Conservation (phyloP, 148 eudicot genomes). For the Silene latifolia region DNA sequence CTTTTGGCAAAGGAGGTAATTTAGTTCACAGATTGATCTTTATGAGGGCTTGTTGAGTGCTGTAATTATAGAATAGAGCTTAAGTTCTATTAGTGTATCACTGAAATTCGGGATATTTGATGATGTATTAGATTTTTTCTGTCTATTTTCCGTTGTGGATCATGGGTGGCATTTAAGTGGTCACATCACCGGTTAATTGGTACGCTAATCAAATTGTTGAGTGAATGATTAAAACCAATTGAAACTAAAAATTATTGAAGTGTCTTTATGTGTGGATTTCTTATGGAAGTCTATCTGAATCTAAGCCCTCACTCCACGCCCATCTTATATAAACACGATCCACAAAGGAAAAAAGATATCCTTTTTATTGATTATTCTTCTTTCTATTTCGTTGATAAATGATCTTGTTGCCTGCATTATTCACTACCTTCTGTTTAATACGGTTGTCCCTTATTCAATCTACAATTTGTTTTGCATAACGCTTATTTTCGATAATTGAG, state of each 20-base stretch:
- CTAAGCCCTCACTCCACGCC: too few species aligned
- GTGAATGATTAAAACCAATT: not conserved
- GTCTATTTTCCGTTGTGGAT: not conserved
- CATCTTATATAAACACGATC: too few species aligned
- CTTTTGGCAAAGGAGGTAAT: conserved; percentile 88
- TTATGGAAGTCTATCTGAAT: not conserved
- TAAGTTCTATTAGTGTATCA: not conserved
- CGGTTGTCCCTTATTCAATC: too few species aligned
- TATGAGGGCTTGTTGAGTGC: not conserved
- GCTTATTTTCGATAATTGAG: too few species aligned
- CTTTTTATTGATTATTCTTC: not conserved
- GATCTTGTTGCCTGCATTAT: not conserved
- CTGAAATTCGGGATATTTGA: not conserved
- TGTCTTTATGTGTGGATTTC: too few species aligned
- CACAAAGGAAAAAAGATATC: too few species aligned
- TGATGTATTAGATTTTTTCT: not conserved
- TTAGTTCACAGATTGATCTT: conserved; percentile 15
- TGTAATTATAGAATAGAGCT: conserved; percentile 4
- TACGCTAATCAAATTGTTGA: not conserved
- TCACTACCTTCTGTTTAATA: not conserved
- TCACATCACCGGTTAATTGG: not conserved
- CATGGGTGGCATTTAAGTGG: not conserved
- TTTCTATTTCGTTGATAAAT: not conserved
- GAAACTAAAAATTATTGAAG: not conserved
- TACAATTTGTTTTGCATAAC: too few species aligned